Conservation (phyloP, 495 filamentous ascomycete species). For the Aspergillus mulundensis region DNA sequence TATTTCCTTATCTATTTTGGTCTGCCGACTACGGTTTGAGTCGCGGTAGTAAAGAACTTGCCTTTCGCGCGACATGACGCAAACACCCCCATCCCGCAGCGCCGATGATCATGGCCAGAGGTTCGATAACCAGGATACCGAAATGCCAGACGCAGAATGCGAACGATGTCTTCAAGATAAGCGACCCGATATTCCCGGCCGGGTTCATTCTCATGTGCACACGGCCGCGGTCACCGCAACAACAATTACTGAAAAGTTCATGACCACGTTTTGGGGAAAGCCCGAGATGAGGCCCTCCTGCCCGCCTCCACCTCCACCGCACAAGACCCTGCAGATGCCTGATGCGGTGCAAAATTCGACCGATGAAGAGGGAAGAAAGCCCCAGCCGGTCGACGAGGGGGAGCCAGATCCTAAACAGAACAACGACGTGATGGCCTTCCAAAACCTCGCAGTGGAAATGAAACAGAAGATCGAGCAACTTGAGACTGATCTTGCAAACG, state of each 20-base stretch:
- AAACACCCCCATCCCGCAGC: not conserved
- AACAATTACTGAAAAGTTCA: not conserved
- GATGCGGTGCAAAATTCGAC: not conserved
- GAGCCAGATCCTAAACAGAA: not conserved
- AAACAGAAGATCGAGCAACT: not conserved
- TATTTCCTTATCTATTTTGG: not conserved
- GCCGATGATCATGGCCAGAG: not conserved
- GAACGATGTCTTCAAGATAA: not conserved
- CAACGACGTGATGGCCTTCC: not conserved
- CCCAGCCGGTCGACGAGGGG: not conserved
- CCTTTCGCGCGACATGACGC: not conserved
- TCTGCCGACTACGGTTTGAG: not conserved
- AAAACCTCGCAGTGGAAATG: not conserved
- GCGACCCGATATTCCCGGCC: not conserved
- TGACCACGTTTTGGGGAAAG: not conserved
- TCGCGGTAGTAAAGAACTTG: not conserved
- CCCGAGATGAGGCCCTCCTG: not conserved
- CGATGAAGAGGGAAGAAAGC: not conserved
- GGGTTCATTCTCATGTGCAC: not conserved
- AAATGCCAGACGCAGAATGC: not conserved
- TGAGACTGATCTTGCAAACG: not conserved
- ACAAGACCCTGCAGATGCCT: not conserved
- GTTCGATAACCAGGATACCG: not conserved
- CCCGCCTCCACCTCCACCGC: not conserved
- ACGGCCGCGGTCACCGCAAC: not conserved